Conservation (phyloP, 345 rosid genomes). For the Acer yangbiense region DNA sequence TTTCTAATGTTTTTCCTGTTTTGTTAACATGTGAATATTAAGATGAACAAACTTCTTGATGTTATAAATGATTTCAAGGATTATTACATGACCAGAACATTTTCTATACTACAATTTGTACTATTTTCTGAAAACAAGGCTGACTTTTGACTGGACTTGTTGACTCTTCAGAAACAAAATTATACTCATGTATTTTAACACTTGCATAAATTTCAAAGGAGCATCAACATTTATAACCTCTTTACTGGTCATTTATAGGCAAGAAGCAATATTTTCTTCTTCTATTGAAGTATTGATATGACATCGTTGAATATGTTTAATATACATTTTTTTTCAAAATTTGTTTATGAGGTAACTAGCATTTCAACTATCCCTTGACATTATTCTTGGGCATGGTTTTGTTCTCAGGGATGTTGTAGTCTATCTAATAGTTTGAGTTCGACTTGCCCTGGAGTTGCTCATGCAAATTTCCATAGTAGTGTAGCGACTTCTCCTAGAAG, state of each 20-base stretch:
- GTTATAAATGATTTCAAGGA: too few species aligned
- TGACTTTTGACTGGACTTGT: neutral
- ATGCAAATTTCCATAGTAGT: constrained; percentile 32
- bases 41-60: too few species aligned
- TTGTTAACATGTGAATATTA: neutral
- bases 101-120: neutral
- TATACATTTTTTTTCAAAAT: neutral
- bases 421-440: constrained; percentile 34
- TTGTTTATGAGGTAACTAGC: neutral
- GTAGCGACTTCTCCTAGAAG: constrained; percentile 33
- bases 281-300: neutral
- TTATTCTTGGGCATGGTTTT: neutral
- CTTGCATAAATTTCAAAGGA: constrained; percentile 1
- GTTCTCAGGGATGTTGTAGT: constrained; percentile 51
- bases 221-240: neutral
- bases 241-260: neutral
- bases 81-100: too few species aligned
- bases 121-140: neutral
- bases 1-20: neutral
- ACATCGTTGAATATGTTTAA: neutral
- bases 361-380: neutral
- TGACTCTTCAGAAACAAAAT: neutral
- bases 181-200: neutral
- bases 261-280: neutral
- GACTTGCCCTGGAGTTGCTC: constrained; percentile 30